Evolutionary conservation across 1,284 basidiomycete genomes (phyloP).

Genomic region (Singerocomus inundabilis): DNA sequence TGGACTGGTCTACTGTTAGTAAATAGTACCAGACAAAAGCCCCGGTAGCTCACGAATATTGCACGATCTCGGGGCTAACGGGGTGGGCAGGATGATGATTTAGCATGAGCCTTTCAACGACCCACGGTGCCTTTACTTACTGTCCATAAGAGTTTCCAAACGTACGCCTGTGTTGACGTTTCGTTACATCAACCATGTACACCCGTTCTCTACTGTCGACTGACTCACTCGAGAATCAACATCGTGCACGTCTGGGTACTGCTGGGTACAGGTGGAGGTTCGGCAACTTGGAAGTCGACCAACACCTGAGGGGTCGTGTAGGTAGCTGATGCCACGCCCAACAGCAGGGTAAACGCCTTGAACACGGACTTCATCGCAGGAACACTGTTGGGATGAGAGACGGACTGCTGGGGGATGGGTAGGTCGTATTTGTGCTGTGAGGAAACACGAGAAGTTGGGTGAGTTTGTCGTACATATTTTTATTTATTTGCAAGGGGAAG

Average conservation of each 20-base stretch:
- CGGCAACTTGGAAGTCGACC: slow-evolving; percentile 70
- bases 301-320: slow-evolving; percentile 43
- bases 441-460: background rate
- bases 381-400: background rate
- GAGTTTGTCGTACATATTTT: slow-evolving; percentile 1
- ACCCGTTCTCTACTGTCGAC: background rate
- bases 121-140: slow-evolving; percentile 39
- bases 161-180: slow-evolving; percentile 47
- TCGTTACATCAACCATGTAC: background rate
- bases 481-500: background rate
- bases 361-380: slow-evolving; percentile 14
- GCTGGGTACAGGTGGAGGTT: slow-evolving; percentile 63
- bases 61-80: slow-evolving; percentile 60
- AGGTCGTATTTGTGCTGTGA: slow-evolving; percentile 7
- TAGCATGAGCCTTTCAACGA: background rate
- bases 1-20: slow-evolving; percentile 43
- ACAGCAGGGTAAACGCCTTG: slow-evolving; percentile 15
- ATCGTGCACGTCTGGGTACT: slow-evolving; percentile 61
- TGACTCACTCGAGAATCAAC: slow-evolving; percentile 63
- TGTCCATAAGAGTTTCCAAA: slow-evolving; percentile 70
- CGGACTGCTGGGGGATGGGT: background rate
- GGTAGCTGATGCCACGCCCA: slow-evolving; percentile 7
- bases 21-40: background rate
- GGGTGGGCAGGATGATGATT: slow-evolving; percentile 6
- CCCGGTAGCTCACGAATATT: slow-evolving; percentile 50